phyloP scores from a whole-genome alignment of 805 yeast genomes.

The Saturnispora besseyi region DNA sequence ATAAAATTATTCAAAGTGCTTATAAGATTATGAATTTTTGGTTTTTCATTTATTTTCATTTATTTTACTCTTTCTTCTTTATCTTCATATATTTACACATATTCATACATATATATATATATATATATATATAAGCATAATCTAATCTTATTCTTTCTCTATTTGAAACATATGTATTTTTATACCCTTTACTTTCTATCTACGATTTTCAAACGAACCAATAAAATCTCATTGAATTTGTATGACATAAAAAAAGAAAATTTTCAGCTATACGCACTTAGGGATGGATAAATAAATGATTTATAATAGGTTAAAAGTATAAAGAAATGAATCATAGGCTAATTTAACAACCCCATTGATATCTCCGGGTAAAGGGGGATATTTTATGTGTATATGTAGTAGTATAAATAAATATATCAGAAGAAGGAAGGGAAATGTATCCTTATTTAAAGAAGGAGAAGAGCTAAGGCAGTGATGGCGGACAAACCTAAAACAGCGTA shows the following conservation, averaged over 20 bases:
- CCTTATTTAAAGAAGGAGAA: conserved; percentile 33
- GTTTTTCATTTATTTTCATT: background rate
- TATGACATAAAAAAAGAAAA: background rate
- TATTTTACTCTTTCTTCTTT: background rate
- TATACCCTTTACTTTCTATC: too few species aligned
- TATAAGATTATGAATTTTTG: too few species aligned
- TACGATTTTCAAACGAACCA: background rate
- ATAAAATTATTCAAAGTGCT: too few species aligned
- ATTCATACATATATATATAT: background rate
- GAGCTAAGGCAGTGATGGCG: conserved; percentile 48
- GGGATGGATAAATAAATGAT: background rate
- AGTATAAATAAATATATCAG: conserved; percentile 1
- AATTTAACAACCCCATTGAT: too few species aligned
- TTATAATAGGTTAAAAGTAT: background rate
- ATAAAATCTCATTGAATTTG: background rate
- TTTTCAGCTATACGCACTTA: background rate
- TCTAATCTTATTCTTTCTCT: background rate
- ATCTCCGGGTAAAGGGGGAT: background rate
- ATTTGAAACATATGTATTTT: background rate
- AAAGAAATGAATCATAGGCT: background rate
- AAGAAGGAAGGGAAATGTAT: background rate
- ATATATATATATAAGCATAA: background rate
- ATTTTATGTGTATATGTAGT: background rate
- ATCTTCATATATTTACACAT: background rate
- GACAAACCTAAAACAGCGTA: conserved; percentile 68